Conservation (phyloP, 805 yeast species). For the Starmerella apicola region DNA sequence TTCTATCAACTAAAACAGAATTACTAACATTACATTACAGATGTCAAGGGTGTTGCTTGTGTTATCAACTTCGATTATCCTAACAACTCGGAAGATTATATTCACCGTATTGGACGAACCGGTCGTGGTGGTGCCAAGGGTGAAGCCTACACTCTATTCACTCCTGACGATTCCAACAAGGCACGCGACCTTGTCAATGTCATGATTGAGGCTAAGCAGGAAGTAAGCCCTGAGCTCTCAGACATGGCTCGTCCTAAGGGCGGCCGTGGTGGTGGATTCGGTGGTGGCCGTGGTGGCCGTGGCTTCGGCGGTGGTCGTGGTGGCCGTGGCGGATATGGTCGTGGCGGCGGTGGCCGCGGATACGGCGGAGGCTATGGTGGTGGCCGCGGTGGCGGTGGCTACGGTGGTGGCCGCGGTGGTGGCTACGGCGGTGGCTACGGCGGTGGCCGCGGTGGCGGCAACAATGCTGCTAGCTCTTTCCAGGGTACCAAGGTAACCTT, state of each 20-base stretch:
- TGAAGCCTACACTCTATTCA: constrained; percentile 90
- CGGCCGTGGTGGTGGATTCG: constrained; percentile 45
- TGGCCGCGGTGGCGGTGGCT: constrained; percentile 5
- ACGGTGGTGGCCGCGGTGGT: constrained; percentile 2
- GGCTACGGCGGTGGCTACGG: constrained; percentile 3
- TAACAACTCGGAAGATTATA: constrained; percentile 95
- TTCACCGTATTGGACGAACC: constrained; percentile 97
- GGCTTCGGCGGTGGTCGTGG: constrained; percentile 10
- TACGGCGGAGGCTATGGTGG: constrained; percentile 4
- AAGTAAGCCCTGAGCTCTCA: constrained; percentile 65
- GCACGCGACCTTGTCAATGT: constrained; percentile 85
- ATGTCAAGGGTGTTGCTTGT: constrained; percentile 91
- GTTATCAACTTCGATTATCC: constrained; percentile 97
- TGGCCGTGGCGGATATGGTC: constrained; percentile 8
- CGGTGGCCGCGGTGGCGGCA: constrained; percentile 2
- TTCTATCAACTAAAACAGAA: constrained; percentile 2
- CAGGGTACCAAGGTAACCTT: constrained; percentile 1
- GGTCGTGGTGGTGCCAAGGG: constrained; percentile 98
- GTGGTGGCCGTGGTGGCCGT: constrained; percentile 19
- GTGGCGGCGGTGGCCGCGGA: constrained; percentile 11
- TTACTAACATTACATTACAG: constrained; percentile 33
- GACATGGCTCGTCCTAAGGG: constrained; percentile 66
- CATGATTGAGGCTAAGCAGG: constrained; percentile 90
- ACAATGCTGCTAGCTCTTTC: background rate
- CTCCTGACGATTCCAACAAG: constrained; percentile 71